phyloP scores from a whole-genome alignment of 371 early-diverging fungal genomes.

The Rhizopus arrhizus region DNA sequence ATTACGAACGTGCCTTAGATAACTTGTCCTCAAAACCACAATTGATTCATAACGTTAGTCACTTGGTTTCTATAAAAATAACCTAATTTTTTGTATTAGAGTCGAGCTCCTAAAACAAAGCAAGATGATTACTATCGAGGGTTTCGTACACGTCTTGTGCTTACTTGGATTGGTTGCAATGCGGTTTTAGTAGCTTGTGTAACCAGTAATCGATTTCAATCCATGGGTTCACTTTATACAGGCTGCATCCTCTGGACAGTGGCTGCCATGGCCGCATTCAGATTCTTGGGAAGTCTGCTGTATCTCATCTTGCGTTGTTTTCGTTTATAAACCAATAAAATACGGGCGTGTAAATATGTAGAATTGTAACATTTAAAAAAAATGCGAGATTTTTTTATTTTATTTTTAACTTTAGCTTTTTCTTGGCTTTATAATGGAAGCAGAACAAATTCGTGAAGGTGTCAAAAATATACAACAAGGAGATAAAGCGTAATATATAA shows the following conservation, averaged over 20 bases:
- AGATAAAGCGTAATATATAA: slow-evolving; percentile 60
- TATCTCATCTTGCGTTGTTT: slow-evolving; percentile 34
- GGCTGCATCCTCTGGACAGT: slow-evolving; percentile 87
- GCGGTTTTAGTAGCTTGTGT: slow-evolving; percentile 74
- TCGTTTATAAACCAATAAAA: slow-evolving; percentile 16
- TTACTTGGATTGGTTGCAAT: slow-evolving; percentile 87
- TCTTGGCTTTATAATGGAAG: slow-evolving; percentile 39
- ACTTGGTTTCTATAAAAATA: not conserved
- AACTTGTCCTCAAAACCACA: slow-evolving; percentile 55
- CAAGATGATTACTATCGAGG: slow-evolving; percentile 85
- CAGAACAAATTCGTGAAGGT: slow-evolving; percentile 61
- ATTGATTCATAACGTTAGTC: slow-evolving; percentile 31
- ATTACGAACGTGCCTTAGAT: slow-evolving; percentile 72
- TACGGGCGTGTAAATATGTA: not conserved
- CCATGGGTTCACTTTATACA: slow-evolving; percentile 59
- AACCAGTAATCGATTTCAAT: slow-evolving; percentile 53
- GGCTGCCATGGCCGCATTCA: slow-evolving; percentile 68
- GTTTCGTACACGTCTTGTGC: slow-evolving; percentile 82
- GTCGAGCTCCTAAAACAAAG: slow-evolving; percentile 75
- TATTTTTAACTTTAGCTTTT: slow-evolving; percentile 8
- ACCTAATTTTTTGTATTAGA: slow-evolving; percentile 25
- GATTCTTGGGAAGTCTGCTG: slow-evolving; percentile 78
- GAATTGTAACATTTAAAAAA: too few species aligned
- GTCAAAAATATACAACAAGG: slow-evolving; percentile 68
- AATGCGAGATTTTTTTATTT: not conserved